Evolutionary conservation across 495 filamentous ascomycete species (phyloP), one percentile per base, ranked within the genome.

Genomic region (Opeltia flavorubescens): DNA sequence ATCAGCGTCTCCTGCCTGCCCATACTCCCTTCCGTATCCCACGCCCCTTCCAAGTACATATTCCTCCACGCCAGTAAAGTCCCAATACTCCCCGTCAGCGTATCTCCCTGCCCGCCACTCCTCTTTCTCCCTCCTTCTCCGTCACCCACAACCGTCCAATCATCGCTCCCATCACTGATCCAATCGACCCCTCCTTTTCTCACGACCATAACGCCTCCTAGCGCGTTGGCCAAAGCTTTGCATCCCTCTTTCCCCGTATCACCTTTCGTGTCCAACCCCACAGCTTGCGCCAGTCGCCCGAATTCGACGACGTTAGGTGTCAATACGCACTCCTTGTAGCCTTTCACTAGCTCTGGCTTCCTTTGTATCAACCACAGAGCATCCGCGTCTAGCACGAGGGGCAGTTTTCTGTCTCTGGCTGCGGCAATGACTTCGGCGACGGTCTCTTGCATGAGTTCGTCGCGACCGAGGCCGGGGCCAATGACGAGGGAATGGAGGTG

Each of bases 291-390:
- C 43, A 98, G 59, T 29, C 91, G 69, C 5, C 74, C 80, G 63
- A 98, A 98, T 62, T 98, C 91, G 0, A 89, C 84, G 5, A 94
- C 83, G 48, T 98, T 98, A 0, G 91, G 91, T 25, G 91, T 98
- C 30, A 98, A 65, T 35, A 98, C 87, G 42, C 87, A 94, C 40
- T 86, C 70, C 34, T 69, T 75, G 61, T 88, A 95, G 1, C 85
- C 86, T 23, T 77, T 71, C 3, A 98, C 72, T 2, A 95, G 65
- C 20, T 78, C 78, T 12, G 91, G 91, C 41, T 80, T 65, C 46
- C 77, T 77, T 48, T 81, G 77, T 25, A 89, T 77, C 5, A 98
- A 62, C 20, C 77, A 74, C 31, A 98, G 65, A 4, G 86, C 91
- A 64, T 98, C 91, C 4, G 91, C 91, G 60, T 98, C 91, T 7